Evolutionary conservation across 495 filamentous ascomycete genomes (phyloP), one percentile per base, ranked within the genome.

Genomic region (Alectoria sarmentosa): DNA sequence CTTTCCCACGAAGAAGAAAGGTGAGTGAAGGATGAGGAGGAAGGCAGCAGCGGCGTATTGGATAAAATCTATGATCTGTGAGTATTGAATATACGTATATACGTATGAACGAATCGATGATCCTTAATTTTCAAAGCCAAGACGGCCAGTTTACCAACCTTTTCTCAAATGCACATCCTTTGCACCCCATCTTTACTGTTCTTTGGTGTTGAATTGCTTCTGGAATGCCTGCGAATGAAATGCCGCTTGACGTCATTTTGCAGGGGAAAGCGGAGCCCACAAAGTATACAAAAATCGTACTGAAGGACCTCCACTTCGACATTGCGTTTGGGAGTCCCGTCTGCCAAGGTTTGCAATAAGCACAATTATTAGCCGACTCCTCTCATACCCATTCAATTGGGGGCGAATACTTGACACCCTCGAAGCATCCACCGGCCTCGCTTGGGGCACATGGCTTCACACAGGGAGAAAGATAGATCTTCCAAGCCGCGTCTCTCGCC

Each of bases 171-270:
- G n/a, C n/a, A n/a, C n/a, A n/a, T n/a, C n/a, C n/a, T n/a, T n/a
- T n/a, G n/a, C n/a, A n/a, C n/a, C n/a, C n/a, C n/a, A n/a, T n/a
- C n/a, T n/a, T n/a, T n/a, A n/a, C n/a, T n/a, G n/a, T n/a, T n/a
- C n/a, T n/a, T n/a, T n/a, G n/a, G n/a, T n/a, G n/a, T n/a, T n/a
- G 8, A 21, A 17, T 19, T 34, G 52, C 30, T 34, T 2, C 28
- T 34, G 9, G 10, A 34, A 34, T 34, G 30, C 39, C 13, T 10
- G 26, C 9, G 10, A 37, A 4, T 48, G n/a, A 49, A 8, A 49
- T 44, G 23, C 23, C 32, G 36, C 42, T 49, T 62, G 41, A 62
- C 60, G 60, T 62, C 60, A 62, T 62, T 62, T 5, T 17, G 9
- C 44, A 39, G 36, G 46, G 46, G 30, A 42, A 60, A 44, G 39